Evolutionary conservation across 1,284 basidiomycete genomes (phyloP).

Genomic region (Ceratobasidium sp.): DNA sequence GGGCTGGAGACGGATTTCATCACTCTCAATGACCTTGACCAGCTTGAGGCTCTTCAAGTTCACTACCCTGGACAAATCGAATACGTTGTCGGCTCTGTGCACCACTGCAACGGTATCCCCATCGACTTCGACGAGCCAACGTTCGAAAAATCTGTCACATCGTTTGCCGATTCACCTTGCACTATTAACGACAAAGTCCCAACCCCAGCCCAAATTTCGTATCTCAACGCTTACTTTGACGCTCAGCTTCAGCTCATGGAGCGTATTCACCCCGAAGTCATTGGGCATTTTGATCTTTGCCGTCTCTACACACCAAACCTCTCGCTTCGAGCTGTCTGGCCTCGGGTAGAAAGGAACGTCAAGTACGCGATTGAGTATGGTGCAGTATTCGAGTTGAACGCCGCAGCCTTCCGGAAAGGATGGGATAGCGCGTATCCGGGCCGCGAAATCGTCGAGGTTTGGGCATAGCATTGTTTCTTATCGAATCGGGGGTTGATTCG

Average conservation of each 20-base stretch:
- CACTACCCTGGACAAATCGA: conserved; percentile 72
- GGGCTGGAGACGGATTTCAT: conserved; percentile 97
- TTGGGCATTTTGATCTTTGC: conserved; percentile 95
- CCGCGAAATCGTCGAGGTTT: conserved; percentile 79
- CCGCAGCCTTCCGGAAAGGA: conserved; percentile 92
- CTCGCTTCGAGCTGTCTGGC: conserved; percentile 69
- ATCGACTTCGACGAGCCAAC: conserved; percentile 92
- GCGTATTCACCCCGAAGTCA: conserved; percentile 85
- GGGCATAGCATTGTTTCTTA: conserved; percentile 53
- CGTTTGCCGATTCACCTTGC: conserved; percentile 37
- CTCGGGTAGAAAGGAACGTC: conserved; percentile 83
- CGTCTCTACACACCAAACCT: conserved; percentile 80
- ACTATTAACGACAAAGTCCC: conserved; percentile 51
- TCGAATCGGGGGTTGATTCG: background rate
- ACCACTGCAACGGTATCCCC: conserved; percentile 89
- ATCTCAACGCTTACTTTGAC: conserved; percentile 85
- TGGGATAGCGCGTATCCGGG: conserved; percentile 91
- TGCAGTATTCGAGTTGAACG: conserved; percentile 93
- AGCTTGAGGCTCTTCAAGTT: conserved; percentile 67
- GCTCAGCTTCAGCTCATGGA: conserved; percentile 79
- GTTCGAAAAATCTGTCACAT: conserved; percentile 71
- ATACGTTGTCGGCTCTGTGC: conserved; percentile 94
- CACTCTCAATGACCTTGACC: conserved; percentile 73
- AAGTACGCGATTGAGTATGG: conserved; percentile 83
- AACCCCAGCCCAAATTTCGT: conserved; percentile 58